These are phyloP conservation scores for Vitis amurensis DNA, from an alignment of 164 flowering plant species.

Conservation along the genomic window DNA sequence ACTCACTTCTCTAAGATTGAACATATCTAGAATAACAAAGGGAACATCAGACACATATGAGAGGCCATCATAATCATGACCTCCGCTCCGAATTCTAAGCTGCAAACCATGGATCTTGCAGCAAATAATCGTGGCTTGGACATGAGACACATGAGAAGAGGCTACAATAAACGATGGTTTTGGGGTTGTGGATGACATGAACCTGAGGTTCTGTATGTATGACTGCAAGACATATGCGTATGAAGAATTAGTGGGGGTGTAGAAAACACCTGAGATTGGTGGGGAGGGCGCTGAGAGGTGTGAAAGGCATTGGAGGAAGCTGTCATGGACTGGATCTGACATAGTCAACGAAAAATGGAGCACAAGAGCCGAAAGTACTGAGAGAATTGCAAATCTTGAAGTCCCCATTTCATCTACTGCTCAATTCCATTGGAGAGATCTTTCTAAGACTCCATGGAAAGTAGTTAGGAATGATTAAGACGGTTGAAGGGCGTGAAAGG, in stretches of 20 bases:
- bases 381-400: too few relatives aligned
- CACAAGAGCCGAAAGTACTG: too few relatives aligned
- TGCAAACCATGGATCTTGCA: conserved; percentile 1
- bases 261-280: conserved; percentile 12
- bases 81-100: conserved; percentile 16
- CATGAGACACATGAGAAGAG: conserved; percentile 7
- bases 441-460: too few relatives aligned
- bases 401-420: too few relatives aligned
- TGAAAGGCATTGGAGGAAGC: conserved; percentile 15
- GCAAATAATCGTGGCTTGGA: conserved; percentile 14
- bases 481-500: too few relatives aligned
- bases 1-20: conserved; percentile 11
- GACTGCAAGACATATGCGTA: conserved; percentile 8
- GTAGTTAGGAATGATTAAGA: too few relatives aligned
- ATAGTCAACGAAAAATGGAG: too few relatives aligned
- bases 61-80: conserved; percentile 21
- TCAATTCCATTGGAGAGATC: too few relatives aligned
- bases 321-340: neutral
- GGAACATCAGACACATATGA: conserved; percentile 13
- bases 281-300: conserved; percentile 1
- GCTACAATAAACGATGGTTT: conserved; percentile 14
- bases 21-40: conserved; percentile 16
- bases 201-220: conserved; percentile 9
- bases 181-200: conserved; percentile 9
- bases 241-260: conserved; percentile 8